Percentiles rank a stretch among this genome's conserved stretches.
phyloP scores from a whole-genome alignment of 139 green algal genomes.

The Coccomyxa sp. region DNA sequence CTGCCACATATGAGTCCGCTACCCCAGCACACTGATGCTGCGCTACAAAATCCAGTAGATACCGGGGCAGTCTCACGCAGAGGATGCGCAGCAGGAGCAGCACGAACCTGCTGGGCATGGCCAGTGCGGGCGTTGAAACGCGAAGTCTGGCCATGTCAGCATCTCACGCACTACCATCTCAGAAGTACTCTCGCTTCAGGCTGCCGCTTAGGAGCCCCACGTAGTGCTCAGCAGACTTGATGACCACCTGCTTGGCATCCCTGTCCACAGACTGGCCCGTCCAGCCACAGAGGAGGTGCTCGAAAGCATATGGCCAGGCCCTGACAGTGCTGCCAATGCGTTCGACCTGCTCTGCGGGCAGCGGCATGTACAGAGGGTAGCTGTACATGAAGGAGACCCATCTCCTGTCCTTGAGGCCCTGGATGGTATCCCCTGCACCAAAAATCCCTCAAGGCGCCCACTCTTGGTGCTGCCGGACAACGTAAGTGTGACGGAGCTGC shows the following conservation, averaged over 20 bases:
- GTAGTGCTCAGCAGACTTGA: neutral
- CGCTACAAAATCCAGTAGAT: no score
- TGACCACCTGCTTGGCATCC: neutral
- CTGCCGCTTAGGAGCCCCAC: neutral
- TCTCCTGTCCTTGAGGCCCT: neutral
- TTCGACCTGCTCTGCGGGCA: slow-evolving; percentile 1
- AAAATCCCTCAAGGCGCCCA: no score
- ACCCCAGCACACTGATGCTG: no score
- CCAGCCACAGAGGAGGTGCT: neutral
- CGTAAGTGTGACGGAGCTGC: no score
- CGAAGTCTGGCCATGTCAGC: no score
- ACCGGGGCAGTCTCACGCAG: no score
- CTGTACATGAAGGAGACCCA: slow-evolving; percentile 11
- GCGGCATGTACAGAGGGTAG: neutral
- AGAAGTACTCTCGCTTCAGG: neutral
- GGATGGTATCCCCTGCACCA: slow-evolving; percentile 2
- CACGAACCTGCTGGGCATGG: no score
- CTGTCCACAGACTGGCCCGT: neutral
- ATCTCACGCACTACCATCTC: no score
- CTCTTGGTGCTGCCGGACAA: no score
- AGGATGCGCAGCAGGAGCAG: no score
- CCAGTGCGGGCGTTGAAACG: no score
- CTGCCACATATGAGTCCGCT: no score
- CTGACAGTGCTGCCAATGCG: neutral
- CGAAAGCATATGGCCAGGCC: neutral